phyloP scores from a whole-genome alignment of 805 yeast genomes.

The Zygoascus ofunaensis region DNA sequence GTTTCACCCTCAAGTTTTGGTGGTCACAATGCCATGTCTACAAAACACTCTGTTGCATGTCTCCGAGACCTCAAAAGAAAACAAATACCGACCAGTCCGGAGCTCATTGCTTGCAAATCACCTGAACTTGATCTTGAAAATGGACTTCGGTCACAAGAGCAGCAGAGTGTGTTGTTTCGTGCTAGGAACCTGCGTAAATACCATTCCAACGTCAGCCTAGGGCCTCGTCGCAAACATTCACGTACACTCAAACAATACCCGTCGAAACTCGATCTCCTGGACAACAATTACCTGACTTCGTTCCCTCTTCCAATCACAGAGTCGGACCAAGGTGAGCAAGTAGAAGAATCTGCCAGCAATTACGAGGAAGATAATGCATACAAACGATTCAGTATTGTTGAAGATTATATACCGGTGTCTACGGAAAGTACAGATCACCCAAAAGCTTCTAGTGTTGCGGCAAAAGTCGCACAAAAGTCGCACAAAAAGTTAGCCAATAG shows the following conservation, averaged over 20 bases:
- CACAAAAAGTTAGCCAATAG: not conserved
- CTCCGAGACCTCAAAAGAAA: not conserved
- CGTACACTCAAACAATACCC: conserved; percentile 8
- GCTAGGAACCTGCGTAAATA: conserved; percentile 6
- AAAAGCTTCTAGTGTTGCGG: too few relatives aligned
- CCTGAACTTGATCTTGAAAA: too few relatives aligned
- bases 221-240: not conserved
- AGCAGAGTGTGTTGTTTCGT: too few relatives aligned
- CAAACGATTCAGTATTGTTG: conserved; percentile 1
- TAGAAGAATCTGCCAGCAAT: conserved; percentile 15
- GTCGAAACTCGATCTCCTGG: conserved; percentile 34
- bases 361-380: conserved; percentile 1
- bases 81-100: not conserved
- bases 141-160: too few relatives aligned
- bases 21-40: too few relatives aligned
- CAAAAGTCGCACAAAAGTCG: not conserved
- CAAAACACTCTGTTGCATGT: not conserved
- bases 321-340: conserved; percentile 15
- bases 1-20: too few relatives aligned
- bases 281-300: conserved; percentile 31
- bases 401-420: conserved; percentile 1
- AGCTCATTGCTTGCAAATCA: too few relatives aligned
- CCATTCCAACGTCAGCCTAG: not conserved
- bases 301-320: conserved; percentile 15
- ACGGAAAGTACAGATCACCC: too few relatives aligned